Conservation (phyloP, 1,284 basidiomycete genomes). For the Cutaneotrichosporon sp. region DNA sequence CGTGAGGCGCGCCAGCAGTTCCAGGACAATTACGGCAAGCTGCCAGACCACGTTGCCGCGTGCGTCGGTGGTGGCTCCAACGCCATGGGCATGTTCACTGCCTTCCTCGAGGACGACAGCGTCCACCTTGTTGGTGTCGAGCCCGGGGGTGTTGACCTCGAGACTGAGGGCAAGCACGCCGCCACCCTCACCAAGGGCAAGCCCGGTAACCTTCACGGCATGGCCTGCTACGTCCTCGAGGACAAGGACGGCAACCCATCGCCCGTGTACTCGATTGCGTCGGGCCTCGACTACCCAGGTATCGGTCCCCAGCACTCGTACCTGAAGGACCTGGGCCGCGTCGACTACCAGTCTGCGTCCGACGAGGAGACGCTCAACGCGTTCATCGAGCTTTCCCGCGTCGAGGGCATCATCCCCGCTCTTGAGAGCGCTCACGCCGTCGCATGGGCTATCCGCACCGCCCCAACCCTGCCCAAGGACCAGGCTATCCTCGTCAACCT, state of each 20-base stretch:
- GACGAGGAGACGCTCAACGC: slow-evolving; percentile 90
- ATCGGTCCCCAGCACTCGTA: slow-evolving; percentile 92
- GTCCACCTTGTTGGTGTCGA: slow-evolving; percentile 86
- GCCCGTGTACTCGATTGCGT: slow-evolving; percentile 91
- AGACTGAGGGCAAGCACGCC: slow-evolving; percentile 78
- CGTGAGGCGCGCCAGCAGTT: slow-evolving; percentile 91
- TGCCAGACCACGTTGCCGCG: slow-evolving; percentile 90
- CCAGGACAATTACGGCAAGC: slow-evolving; percentile 65
- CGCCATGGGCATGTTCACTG: slow-evolving; percentile 93
- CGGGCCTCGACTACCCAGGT: slow-evolving; percentile 26
- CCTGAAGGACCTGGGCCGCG: slow-evolving; percentile 89
- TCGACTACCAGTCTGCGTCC: slow-evolving; percentile 86
- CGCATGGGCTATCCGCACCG: slow-evolving; percentile 80
- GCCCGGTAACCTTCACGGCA: slow-evolving; percentile 93
- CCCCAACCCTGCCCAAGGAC: slow-evolving; percentile 77
- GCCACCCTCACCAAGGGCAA: slow-evolving; percentile 86
- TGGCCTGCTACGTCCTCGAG: slow-evolving; percentile 86
- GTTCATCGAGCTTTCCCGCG: slow-evolving; percentile 83
- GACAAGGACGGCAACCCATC: slow-evolving; percentile 82
- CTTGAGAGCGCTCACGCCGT: slow-evolving; percentile 94
- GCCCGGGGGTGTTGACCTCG: slow-evolving; percentile 88
- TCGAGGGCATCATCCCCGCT: slow-evolving; percentile 96
- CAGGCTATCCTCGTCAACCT: slow-evolving; percentile 70
- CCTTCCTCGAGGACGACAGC: slow-evolving; percentile 78
- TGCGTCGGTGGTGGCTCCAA: slow-evolving; percentile 98